Base-by-base conservation (phyloP, 2,329 filamentous ascomycete genomes). In the Chaetomiaceae sp. region DNA sequence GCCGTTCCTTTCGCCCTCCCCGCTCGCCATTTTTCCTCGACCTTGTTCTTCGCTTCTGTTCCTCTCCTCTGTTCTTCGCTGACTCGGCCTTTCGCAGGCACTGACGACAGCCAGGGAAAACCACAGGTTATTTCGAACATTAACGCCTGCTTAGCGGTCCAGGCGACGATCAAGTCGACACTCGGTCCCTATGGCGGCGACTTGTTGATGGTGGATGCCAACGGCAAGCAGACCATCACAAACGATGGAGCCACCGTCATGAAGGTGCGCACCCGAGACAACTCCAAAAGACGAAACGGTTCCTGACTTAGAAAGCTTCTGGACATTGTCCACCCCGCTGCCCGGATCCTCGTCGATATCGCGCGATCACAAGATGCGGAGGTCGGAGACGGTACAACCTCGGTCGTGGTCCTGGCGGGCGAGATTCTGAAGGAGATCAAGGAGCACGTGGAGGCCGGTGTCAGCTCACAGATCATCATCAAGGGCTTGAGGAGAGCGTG, bases 191-290 rank as follows among this genome's bases (percentile, higher is more conserved):
- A 97, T 74, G 94, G 94, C 69, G 94, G 94, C 67, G 94, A 99
- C 75, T 76, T 97, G 70, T 80, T 99, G 71, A 86, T 99, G 75
- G 92, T 97, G 53, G 94, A 97, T 73, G 86, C 85, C 72, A 96
- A 96, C 79, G 94, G 94, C 71, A 86, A 77, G 72, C 91, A 96
- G 76, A 99, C 94, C 51, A 97, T 99, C 70, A 99, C 94, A 65
- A 99, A 99, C 75, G 94, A 99, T 76, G 94, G 94, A 68, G 94
- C 94, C 45, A 99, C 94, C 47, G 94, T 97, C 58, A 99, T 99
- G 94, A 97, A 96, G 85, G 89, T 90, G 71, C 64, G 72, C 52
- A 48, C 14, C 2, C 36, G 37, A 12, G 22, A 8, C 8, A 5
- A 4, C 7, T 33, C 29, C n/a, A 17, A 45, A 25, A 31, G 25